A percentile compares a stretch with the other conserved stretches of the same genome.
Conservation (phyloP, 208 protist genomes). For the Balamuthia mandrillaris region DNA sequence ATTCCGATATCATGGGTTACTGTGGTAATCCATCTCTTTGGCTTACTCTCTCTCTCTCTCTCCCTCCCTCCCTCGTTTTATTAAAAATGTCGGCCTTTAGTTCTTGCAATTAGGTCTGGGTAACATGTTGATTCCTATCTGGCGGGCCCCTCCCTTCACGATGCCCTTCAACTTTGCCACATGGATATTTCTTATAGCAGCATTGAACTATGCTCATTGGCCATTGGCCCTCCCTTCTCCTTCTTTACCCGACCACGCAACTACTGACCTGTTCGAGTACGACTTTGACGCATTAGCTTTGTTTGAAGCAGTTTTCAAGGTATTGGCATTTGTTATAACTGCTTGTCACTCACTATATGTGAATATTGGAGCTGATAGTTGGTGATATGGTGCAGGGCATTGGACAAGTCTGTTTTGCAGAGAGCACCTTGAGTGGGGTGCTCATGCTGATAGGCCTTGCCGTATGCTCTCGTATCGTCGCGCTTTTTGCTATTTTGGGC, state of each 20-base stretch:
- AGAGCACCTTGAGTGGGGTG: background rate
- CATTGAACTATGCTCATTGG: background rate
- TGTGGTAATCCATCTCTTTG: background rate
- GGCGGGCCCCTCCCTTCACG: background rate
- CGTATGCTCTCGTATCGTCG: background rate
- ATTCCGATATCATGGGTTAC: background rate
- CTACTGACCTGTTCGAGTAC: no score
- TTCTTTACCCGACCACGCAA: no score
- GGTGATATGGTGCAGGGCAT: no score
- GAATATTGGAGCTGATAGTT: no score
- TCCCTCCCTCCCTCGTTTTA: background rate
- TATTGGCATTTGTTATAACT: no score
- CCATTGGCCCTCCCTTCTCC: no score
- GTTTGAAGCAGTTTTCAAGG: conserved; percentile 21
- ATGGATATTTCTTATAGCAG: background rate
- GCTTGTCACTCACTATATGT: no score
- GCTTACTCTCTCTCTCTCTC: no score
- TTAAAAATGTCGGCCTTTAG: background rate
- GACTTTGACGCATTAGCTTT: background rate
- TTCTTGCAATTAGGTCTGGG: background rate
- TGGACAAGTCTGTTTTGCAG: background rate
- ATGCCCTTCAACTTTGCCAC: background rate
- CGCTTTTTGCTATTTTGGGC: background rate
- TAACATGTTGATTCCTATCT: background rate
- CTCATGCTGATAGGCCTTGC: background rate